A percentile compares a stretch with the other conserved stretches of the same genome.
Conservation (phyloP, 768 basidiomycete genomes). For the Filobasidium floriforme region DNA sequence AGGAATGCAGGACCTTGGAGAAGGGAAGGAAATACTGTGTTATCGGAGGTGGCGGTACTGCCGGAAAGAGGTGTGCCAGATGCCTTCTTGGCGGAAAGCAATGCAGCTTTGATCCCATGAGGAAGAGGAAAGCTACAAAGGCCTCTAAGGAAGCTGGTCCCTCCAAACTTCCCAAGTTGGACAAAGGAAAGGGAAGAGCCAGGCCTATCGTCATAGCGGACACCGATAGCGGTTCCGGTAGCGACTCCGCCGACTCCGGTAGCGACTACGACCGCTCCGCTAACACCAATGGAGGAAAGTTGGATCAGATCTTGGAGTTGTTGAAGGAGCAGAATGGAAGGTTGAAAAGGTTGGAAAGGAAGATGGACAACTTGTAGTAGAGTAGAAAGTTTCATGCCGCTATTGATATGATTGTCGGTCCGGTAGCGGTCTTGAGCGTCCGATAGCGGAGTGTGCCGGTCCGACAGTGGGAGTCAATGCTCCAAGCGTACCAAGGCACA, state of each 20-base stretch:
- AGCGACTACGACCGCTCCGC: not conserved
- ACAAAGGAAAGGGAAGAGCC: not conserved
- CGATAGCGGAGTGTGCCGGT: not conserved
- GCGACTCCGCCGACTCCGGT: not conserved
- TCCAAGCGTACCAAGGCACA: not conserved
- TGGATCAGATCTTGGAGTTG: slow-evolving; percentile 5
- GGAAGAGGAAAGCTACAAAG: not conserved
- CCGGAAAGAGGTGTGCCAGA: not conserved
- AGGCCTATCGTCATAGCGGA: not conserved
- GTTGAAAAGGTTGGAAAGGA: not conserved
- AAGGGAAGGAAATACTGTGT: not conserved
- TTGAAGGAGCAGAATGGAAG: not conserved
- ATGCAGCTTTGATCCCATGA: not conserved
- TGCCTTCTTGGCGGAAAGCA: not conserved
- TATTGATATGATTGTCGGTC: not conserved
- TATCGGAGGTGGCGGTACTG: not conserved
- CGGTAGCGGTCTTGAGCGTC: not conserved
- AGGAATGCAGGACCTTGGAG: not conserved
- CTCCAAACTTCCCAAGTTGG: not conserved
- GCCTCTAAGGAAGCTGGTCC: not conserved
- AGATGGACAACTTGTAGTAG: not conserved
- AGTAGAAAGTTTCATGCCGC: not conserved
- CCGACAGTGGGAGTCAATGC: not conserved
- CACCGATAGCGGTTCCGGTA: no score
- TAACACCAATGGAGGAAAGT: not conserved